Evolutionary conservation across 805 yeast species (phyloP).

Genomic region (Kluyveromyces wickerhamii): DNA sequence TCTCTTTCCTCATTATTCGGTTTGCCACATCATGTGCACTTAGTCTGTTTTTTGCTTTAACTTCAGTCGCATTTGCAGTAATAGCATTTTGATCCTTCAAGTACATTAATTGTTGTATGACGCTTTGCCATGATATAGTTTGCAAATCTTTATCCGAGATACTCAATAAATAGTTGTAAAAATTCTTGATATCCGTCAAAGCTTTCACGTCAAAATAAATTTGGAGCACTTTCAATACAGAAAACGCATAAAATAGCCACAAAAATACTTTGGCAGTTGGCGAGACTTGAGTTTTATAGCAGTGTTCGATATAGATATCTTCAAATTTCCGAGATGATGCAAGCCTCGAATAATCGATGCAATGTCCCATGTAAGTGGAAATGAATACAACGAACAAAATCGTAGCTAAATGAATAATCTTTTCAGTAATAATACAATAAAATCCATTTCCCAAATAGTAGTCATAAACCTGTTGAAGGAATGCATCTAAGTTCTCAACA

Average conservation of each 20-base stretch:
- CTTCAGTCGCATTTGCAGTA: slow-evolving; percentile 42
- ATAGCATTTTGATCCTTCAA: slow-evolving; percentile 74
- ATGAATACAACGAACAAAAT: slow-evolving; percentile 73
- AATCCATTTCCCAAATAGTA: slow-evolving; percentile 85
- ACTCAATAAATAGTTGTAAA: slow-evolving; percentile 63
- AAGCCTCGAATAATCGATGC: slow-evolving; percentile 59
- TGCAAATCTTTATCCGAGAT: slow-evolving; percentile 77
- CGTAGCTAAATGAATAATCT: slow-evolving; percentile 60
- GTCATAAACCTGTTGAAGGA: slow-evolving; percentile 71
- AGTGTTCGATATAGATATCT: slow-evolving; percentile 32
- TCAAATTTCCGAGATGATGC: slow-evolving; percentile 25
- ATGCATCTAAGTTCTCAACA: slow-evolving; percentile 82
- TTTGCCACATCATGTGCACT: slow-evolving; percentile 95
- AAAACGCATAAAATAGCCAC: slow-evolving; percentile 51
- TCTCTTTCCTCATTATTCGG: slow-evolving; percentile 91
- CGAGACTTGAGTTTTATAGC: slow-evolving; percentile 37
- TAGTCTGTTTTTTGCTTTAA: slow-evolving; percentile 62
- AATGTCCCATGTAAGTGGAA: slow-evolving; percentile 70
- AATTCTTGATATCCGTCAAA: slow-evolving; percentile 64
- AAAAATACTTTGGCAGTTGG: slow-evolving; percentile 49
- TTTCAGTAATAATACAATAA: slow-evolving; percentile 62
- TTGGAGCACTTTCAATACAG: slow-evolving; percentile 45
- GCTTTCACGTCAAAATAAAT: slow-evolving; percentile 57
- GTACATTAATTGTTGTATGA: slow-evolving; percentile 66
- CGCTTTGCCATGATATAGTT: slow-evolving; percentile 87